A percentile compares a stretch with the other conserved stretches of the same genome.
phyloP scores from a whole-genome alignment of 1,284 basidiomycete genomes.

The Pseudozyma thailandica region DNA sequence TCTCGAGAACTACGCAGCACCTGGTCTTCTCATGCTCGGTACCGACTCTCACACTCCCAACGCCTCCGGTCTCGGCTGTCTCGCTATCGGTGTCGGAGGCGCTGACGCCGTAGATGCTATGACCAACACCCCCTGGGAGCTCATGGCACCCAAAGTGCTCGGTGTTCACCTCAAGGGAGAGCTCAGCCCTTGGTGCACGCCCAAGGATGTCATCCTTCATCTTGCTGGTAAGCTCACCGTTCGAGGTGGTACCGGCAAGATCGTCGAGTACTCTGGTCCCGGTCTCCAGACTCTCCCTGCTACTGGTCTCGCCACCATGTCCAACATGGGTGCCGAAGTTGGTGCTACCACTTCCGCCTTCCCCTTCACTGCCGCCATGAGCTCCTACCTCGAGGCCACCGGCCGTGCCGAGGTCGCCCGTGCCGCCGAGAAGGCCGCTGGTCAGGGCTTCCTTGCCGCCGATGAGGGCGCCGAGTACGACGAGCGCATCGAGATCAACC shows the following conservation, averaged over 20 bases:
- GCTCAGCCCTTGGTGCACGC: constrained; percentile 89
- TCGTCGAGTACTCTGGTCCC: constrained; percentile 97
- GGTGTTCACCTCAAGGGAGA: constrained; percentile 87
- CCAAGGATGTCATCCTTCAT: constrained; percentile 96
- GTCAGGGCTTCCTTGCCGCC: constrained; percentile 79
- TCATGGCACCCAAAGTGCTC: constrained; percentile 88
- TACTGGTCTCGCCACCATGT: constrained; percentile 92
- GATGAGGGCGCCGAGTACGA: constrained; percentile 96
- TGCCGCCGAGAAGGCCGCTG: constrained; percentile 86
- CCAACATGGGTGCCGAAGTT: constrained; percentile 99
- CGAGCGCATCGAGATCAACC: constrained; percentile 91
- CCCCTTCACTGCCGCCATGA: constrained; percentile 89
- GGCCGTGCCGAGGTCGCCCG: constrained; percentile 86
- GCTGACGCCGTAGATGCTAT: constrained; percentile 99
- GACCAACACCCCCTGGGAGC: constrained; percentile 97
- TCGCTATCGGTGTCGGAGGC: constrained; percentile 98
- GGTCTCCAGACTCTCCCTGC: constrained; percentile 91
- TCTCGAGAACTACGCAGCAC: constrained; percentile 91
- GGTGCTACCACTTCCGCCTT: constrained; percentile 98
- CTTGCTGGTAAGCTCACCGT: constrained; percentile 94
- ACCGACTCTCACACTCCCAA: constrained; percentile 98
- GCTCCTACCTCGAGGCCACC: constrained; percentile 87
- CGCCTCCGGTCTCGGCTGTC: constrained; percentile 95
- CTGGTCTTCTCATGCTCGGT: constrained; percentile 73
- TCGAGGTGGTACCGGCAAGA: constrained; percentile 93